phyloP scores from a whole-genome alignment of 2,329 filamentous ascomycete genomes.

The Aspergillus sp. region DNA sequence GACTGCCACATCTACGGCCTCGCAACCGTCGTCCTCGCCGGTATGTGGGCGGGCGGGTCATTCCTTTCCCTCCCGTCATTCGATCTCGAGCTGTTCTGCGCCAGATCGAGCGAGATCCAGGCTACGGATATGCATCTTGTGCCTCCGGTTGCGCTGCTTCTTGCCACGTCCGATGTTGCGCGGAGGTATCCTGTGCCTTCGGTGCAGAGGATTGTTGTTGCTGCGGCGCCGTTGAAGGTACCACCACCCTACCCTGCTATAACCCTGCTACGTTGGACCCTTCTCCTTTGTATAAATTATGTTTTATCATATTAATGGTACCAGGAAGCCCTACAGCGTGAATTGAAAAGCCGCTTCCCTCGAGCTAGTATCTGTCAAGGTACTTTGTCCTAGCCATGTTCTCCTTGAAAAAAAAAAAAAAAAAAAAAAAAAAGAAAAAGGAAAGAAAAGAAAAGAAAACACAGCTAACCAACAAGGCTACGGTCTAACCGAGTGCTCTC shows the following conservation, averaged over 20 bases:
- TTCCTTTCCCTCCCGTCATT: slow-evolving; percentile 5
- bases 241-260: too few relatives aligned
- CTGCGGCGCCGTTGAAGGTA: slow-evolving; percentile 23
- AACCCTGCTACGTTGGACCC: too few relatives aligned
- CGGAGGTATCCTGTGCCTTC: slow-evolving; percentile 17
- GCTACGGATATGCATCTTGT: slow-evolving; percentile 22
- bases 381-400: neutral
- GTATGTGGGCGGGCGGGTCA: slow-evolving; percentile 19
- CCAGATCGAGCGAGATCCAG: slow-evolving; percentile 18
- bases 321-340: slow-evolving; percentile 16
- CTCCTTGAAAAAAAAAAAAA: too few relatives aligned
- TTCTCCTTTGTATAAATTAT: too few relatives aligned
- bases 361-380: slow-evolving; percentile 20
- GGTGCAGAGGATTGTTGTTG: slow-evolving; percentile 19
- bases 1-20: slow-evolving; percentile 24
- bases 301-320: too few relatives aligned
- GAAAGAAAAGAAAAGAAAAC: too few relatives aligned
- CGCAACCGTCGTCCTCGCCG: slow-evolving; percentile 13
- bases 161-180: slow-evolving; percentile 10
- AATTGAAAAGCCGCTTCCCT: slow-evolving; percentile 19
- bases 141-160: slow-evolving; percentile 18
- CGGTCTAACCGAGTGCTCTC: slow-evolving; percentile 19
- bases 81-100: slow-evolving; percentile 19
- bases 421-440: too few relatives aligned
- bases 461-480: slow-evolving; percentile 11